Evolutionary conservation across 345 rosid genomes (phyloP).

Genomic region (Eucalyptus marginata): DNA sequence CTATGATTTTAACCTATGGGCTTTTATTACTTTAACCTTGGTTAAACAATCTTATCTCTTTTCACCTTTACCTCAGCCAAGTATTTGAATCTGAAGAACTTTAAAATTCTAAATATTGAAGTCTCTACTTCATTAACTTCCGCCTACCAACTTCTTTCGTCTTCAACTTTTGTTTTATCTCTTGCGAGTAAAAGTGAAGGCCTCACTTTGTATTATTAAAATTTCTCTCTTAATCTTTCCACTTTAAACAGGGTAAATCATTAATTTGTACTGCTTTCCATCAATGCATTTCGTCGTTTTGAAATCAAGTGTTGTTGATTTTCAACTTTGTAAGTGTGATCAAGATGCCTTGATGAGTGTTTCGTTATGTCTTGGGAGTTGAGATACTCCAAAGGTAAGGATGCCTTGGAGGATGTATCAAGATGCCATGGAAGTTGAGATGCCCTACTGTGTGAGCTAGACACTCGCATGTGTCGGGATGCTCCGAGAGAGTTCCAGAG

Average conservation of each 20-base stretch:
- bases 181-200: background rate
- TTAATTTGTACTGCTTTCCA: too few relatives aligned
- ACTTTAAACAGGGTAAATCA: background rate
- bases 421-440: background rate
- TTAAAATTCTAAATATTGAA: background rate
- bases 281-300: too few relatives aligned
- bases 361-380: too few relatives aligned
- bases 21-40: background rate
- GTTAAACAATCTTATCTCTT: background rate
- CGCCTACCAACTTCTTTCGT: background rate
- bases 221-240: background rate
- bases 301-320: background rate
- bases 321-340: background rate
- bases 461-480: background rate
- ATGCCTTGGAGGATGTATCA: too few relatives aligned
- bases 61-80: background rate
- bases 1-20: background rate
- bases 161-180: background rate
- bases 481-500: rapidly evolving
- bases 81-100: too few relatives aligned
- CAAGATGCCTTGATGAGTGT: too few relatives aligned
- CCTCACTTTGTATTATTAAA: background rate
- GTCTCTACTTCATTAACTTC: background rate
- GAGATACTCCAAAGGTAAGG: too few relatives aligned
- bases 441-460: background rate